These are phyloP conservation scores for Phanerodontia chrysosporium DNA, from an alignment of 768 basidiomycete genomes.

Conservation along the genomic window DNA sequence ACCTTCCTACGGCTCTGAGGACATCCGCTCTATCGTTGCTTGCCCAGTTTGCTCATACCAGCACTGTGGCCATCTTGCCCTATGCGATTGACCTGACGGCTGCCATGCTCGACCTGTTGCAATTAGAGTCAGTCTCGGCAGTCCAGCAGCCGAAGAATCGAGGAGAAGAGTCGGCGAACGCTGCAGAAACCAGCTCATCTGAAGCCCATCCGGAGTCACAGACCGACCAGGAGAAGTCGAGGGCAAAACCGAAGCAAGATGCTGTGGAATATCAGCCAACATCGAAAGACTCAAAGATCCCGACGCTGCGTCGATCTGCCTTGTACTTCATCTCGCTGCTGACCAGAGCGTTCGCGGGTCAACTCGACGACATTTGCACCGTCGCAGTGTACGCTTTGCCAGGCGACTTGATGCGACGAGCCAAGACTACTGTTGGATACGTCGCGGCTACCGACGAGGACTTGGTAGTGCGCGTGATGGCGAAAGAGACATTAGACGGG, in stretches of 20 bases:
- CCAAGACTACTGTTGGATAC: constrained; percentile 62
- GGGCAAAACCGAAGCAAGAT: constrained; percentile 7
- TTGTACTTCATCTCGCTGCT: constrained; percentile 76
- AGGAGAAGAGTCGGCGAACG: neutral
- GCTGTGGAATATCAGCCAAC: constrained; percentile 57
- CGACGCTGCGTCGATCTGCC: constrained; percentile 80
- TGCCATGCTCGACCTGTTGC: constrained; percentile 75
- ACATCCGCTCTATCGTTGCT: constrained; percentile 67
- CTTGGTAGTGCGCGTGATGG: constrained; percentile 66
- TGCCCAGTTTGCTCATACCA: constrained; percentile 65
- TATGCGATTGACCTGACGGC: constrained; percentile 60
- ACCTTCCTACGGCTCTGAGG: constrained; percentile 71
- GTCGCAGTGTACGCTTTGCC: constrained; percentile 29
- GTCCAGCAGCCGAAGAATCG: neutral
- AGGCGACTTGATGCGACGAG: constrained; percentile 39
- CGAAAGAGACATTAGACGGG: constrained; percentile 59
- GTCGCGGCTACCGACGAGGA: constrained; percentile 72
- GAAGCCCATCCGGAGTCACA: neutral
- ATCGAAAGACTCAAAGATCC: constrained; percentile 57
- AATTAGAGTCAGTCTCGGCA: constrained; percentile 48
- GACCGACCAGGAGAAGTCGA: neutral
- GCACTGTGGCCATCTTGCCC: constrained; percentile 54
- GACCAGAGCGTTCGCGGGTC: constrained; percentile 53
- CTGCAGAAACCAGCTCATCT: neutral
- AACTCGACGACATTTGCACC: constrained; percentile 41